Conservation (phyloP, 371 early-diverging fungal species). For the Mortierella sp. region DNA sequence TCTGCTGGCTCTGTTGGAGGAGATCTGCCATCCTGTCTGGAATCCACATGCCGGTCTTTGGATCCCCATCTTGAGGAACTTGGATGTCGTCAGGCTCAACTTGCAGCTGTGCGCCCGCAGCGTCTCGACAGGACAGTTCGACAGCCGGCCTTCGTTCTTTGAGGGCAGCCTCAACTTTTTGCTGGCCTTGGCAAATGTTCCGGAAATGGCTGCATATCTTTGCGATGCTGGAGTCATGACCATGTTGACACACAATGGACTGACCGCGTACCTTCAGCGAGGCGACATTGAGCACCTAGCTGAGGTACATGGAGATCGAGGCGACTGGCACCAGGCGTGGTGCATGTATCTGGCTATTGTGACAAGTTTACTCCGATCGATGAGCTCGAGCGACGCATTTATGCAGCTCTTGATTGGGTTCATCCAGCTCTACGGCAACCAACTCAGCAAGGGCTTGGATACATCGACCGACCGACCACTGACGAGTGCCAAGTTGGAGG, state of each 20-base stretch:
- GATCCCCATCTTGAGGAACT: conserved; percentile 44
- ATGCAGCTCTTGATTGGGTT: conserved; percentile 49
- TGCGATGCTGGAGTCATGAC: conserved; percentile 56
- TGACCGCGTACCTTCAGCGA: conserved; percentile 42
- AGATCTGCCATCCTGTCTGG: conserved; percentile 54
- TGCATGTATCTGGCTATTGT: conserved; percentile 53
- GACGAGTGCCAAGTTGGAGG: conserved; percentile 56
- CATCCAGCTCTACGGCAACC: conserved; percentile 52
- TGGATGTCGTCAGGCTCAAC: conserved; percentile 42
- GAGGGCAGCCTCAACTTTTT: conserved; percentile 51
- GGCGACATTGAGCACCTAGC: conserved; percentile 41
- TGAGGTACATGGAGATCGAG: conserved; percentile 49
- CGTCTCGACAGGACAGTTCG: conserved; percentile 34
- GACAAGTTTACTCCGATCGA: conserved; percentile 43
- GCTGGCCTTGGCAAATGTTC: conserved; percentile 44
- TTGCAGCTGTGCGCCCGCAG: conserved; percentile 41
- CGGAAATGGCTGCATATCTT: conserved; percentile 48
- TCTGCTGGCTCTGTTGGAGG: conserved; percentile 43
- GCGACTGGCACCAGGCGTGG: conserved; percentile 58
- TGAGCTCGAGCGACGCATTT: conserved; percentile 46
- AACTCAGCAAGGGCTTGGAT: conserved; percentile 51
- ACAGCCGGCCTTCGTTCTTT: conserved; percentile 47
- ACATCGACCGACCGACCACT: conserved; percentile 47
- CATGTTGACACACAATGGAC: conserved; percentile 49
- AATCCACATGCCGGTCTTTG: conserved; percentile 53